These are phyloP conservation scores for Skeletonema menzelii DNA, from an alignment of 108 stramenopile genomes.

Conservation along the genomic window DNA sequence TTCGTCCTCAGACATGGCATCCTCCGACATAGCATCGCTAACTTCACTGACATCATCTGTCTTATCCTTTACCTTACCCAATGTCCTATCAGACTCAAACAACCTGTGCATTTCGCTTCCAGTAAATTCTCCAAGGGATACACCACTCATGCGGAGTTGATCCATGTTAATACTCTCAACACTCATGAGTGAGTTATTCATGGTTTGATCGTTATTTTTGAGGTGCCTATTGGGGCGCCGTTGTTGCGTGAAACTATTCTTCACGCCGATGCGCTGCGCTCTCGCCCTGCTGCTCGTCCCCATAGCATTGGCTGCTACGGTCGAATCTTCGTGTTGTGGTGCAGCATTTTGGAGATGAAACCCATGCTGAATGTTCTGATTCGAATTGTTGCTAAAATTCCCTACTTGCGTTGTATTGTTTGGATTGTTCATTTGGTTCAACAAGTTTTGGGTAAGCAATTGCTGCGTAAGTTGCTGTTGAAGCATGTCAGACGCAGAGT, in stretches of 20 bases:
- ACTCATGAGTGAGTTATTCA: conserved; percentile 32
- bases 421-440: conserved; percentile 5
- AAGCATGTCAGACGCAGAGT: background rate
- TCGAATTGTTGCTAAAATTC: background rate
- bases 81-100: conserved; percentile 5
- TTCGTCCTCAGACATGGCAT: background rate
- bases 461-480: conserved; percentile 16
- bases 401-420: background rate
- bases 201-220: background rate
- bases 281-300: background rate
- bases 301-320: conserved; percentile 5
- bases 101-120: conserved; percentile 4
- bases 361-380: background rate
- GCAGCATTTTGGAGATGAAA: conserved; percentile 1
- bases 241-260: conserved; percentile 24
- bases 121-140: conserved; percentile 10
- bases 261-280: conserved; percentile 18
- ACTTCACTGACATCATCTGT: conserved; percentile 11
- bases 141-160: conserved; percentile 23
- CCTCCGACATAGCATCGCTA: background rate
- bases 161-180: conserved; percentile 34
- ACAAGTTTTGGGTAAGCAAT: background rate
- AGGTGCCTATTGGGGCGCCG: conserved; percentile 3
- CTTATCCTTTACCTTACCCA: background rate
- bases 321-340: conserved; percentile 4